Evolutionary conservation across 2,329 filamentous ascomycete genomes (phyloP).

Genomic region (Tolypocladium cylindrosporum): DNA sequence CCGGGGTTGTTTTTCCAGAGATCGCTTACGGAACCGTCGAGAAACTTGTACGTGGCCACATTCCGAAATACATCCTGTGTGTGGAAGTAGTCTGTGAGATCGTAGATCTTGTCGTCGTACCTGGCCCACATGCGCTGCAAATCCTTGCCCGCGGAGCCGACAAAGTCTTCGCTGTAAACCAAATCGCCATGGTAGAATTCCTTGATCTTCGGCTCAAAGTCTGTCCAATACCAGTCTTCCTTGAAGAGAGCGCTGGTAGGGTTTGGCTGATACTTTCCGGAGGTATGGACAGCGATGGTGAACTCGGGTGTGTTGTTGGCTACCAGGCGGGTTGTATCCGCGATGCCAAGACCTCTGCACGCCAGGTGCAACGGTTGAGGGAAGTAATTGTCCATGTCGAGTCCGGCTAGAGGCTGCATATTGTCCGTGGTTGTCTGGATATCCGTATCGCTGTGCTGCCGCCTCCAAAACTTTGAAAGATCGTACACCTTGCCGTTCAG

Average conservation of each 20-base stretch:
- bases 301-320: slow-evolving; percentile 54
- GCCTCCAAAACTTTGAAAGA: slow-evolving; percentile 76
- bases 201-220: slow-evolving; percentile 69
- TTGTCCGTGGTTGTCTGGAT: slow-evolving; percentile 47
- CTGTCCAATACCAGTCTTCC: slow-evolving; percentile 65
- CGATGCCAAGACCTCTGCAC: slow-evolving; percentile 63
- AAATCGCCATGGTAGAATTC: slow-evolving; percentile 82
- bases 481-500: slow-evolving; percentile 88
- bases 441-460: slow-evolving; percentile 67
- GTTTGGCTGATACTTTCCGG: slow-evolving; percentile 51
- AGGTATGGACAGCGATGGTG: slow-evolving; percentile 54
- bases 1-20: slow-evolving; percentile 69
- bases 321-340: slow-evolving; percentile 43
- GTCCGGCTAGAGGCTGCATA: slow-evolving; percentile 73
- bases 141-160: slow-evolving; percentile 57
- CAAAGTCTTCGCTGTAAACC: slow-evolving; percentile 52
- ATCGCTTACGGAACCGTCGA: slow-evolving; percentile 57
- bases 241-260: slow-evolving; percentile 47
- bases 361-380: slow-evolving; percentile 63
- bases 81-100: slow-evolving; percentile 85
- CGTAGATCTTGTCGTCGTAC: slow-evolving; percentile 68
- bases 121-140: slow-evolving; percentile 70
- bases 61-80: slow-evolving; percentile 54
- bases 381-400: slow-evolving; percentile 79
- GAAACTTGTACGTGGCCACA: slow-evolving; percentile 53